A percentile compares a stretch with the other conserved stretches of the same genome.
Conservation (phyloP, 2,329 filamentous ascomycete species). For the Setomelanomma holmii region DNA sequence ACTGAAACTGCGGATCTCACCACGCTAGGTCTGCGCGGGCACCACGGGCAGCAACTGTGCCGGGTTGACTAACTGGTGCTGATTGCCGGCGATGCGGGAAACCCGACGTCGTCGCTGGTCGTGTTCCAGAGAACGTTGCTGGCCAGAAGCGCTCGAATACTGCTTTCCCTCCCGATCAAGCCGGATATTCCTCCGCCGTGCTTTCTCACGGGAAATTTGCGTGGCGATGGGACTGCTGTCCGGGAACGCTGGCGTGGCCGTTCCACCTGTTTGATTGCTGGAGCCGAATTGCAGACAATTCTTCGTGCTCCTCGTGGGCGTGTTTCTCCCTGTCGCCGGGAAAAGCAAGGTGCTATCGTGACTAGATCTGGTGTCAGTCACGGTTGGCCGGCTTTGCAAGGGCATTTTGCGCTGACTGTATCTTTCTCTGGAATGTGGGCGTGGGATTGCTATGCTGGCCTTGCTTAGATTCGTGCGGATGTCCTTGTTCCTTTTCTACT, state of each 20-base stretch:
- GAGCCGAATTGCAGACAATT: neutral
- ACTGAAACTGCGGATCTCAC: constrained; percentile 40
- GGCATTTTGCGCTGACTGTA: constrained; percentile 36
- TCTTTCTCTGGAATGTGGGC: constrained; percentile 14
- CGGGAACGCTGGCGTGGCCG: neutral
- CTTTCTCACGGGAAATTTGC: neutral
- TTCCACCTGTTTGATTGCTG: neutral
- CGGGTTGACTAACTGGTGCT: constrained; percentile 30
- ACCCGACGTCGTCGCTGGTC: constrained; percentile 8
- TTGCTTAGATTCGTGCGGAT: neutral
- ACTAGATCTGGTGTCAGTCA: constrained; percentile 23
- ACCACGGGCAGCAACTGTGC: constrained; percentile 16
- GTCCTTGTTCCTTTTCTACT: constrained; percentile 1
- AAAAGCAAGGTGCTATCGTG: constrained; percentile 25
- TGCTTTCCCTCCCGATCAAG: neutral
- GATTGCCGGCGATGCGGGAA: constrained; percentile 14
- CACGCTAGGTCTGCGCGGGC: constrained; percentile 13
- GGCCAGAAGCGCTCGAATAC: neutral
- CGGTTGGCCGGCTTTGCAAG: constrained; percentile 6
- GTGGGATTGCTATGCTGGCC: constrained; percentile 19
- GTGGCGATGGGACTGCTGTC: neutral
- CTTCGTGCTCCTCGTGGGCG: constrained; percentile 1
- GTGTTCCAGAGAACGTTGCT: constrained; percentile 3
- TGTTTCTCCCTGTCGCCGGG: constrained; percentile 16
- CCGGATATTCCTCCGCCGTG: neutral